Conservation (phyloP, 2,329 filamentous ascomycete species). For the Trichophyton benhamiae region DNA sequence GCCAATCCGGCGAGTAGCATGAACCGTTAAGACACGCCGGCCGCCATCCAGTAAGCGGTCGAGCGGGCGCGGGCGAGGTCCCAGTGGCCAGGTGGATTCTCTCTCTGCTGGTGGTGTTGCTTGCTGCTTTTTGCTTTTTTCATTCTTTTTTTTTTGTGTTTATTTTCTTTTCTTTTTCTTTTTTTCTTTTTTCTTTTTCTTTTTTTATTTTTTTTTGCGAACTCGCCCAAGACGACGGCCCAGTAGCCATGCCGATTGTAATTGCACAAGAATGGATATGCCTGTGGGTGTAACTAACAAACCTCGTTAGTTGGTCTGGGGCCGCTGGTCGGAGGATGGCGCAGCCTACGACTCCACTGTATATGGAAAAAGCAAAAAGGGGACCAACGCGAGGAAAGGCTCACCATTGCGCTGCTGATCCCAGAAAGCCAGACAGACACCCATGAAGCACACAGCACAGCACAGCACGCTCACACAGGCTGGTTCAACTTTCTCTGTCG, state of each 20-base stretch:
- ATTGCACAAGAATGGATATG: constrained; percentile 4
- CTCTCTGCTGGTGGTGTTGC: background rate
- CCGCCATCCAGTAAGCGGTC: background rate
- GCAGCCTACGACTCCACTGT: constrained; percentile 1
- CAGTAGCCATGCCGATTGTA: constrained; percentile 5
- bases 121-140: background rate
- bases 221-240: background rate
- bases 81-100: background rate
- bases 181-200: background rate
- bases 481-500: background rate
- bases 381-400: background rate
- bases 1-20: constrained; percentile 6
- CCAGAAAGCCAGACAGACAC: background rate
- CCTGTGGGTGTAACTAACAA: constrained; percentile 2
- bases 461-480: background rate
- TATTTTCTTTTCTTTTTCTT: background rate
- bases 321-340: constrained; percentile 6
- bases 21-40: constrained; percentile 6
- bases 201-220: background rate
- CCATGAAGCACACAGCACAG: background rate
- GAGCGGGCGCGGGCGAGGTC: constrained; percentile 1
- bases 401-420: constrained; percentile 1
- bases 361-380: background rate
- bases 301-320: constrained; percentile 6
- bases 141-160: background rate